Conservation (phyloP, 2,329 filamentous ascomycete genomes). For the Hawksworthiomyces lignivorus region DNA sequence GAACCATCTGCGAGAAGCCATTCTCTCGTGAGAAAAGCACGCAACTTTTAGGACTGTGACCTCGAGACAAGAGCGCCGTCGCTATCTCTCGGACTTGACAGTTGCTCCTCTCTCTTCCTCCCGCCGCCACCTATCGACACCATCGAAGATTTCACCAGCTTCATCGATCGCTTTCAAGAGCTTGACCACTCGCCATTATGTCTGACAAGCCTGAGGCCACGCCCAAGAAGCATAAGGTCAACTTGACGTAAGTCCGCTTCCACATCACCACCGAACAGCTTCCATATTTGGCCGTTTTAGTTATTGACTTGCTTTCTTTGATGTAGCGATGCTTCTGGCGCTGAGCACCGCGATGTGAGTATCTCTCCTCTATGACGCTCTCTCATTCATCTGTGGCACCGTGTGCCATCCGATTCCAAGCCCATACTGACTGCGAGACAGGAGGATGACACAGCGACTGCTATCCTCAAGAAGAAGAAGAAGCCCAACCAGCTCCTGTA, state of each 20-base stretch:
- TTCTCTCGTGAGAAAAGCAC: too few species aligned
- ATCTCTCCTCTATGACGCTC: constrained; percentile 3
- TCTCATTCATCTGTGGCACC: too few species aligned
- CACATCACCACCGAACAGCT: too few species aligned
- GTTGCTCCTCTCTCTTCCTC: not conserved
- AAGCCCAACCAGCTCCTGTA: constrained; percentile 99
- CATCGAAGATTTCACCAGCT: not conserved
- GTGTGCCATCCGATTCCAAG: too few species aligned
- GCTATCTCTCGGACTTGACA: too few species aligned
- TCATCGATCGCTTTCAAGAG: constrained; percentile 9
- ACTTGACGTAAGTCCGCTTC: constrained; percentile 59
- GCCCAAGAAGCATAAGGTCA: constrained; percentile 59
- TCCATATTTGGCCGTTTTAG: too few species aligned
- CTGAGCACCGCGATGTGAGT: constrained; percentile 75
- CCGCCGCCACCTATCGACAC: not conserved
- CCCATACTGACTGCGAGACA: constrained; percentile 30
- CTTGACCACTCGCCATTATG: constrained; percentile 46
- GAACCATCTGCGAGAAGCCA: too few species aligned
- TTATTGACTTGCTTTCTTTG: constrained; percentile 28
- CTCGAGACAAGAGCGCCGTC: too few species aligned
- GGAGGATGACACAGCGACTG: constrained; percentile 87
- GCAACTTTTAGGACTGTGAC: too few species aligned
- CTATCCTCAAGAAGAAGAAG: constrained; percentile 99
- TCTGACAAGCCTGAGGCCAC: constrained; percentile 43
- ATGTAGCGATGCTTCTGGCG: constrained; percentile 76